Percentiles rank a stretch among this genome's conserved stretches.
Evolutionary conservation across 2,329 filamentous ascomycete genomes (phyloP).

Genomic region (Coleophoma crateriformis): DNA sequence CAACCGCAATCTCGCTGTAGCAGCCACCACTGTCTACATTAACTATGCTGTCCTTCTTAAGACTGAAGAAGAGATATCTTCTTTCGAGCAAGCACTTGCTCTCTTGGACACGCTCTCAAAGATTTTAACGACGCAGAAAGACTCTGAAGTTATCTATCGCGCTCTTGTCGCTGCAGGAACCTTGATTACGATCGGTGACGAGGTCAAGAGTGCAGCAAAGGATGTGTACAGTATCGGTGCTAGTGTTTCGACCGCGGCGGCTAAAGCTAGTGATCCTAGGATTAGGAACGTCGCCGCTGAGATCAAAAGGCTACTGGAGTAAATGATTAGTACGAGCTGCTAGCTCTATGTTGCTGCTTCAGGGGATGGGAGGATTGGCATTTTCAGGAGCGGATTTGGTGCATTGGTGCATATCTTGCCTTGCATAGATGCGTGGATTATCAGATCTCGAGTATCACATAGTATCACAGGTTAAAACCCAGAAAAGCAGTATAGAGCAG

Average conservation of each 20-base stretch:
- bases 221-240: constrained; percentile 48
- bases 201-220: constrained; percentile 51
- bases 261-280: constrained; percentile 52
- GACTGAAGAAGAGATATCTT: constrained; percentile 13
- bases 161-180: constrained; percentile 81
- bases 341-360: too few relatives aligned
- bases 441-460: too few relatives aligned
- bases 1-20: constrained; percentile 79
- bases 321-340: background rate
- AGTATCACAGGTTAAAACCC: too few relatives aligned
- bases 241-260: constrained; percentile 40
- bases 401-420: too few relatives aligned
- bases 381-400: too few relatives aligned
- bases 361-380: too few relatives aligned
- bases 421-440: too few relatives aligned
- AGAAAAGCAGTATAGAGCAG: too few relatives aligned
- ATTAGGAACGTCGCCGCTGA: constrained; percentile 54
- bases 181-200: constrained; percentile 50
- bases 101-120: constrained; percentile 55
- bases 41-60: constrained; percentile 76
- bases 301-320: constrained; percentile 42
- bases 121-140: constrained; percentile 60
- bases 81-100: constrained; percentile 36
- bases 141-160: constrained; percentile 80
- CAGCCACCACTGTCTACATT: constrained; percentile 74